phyloP scores from a whole-genome alignment of 805 yeast genomes.

The Ogataea philodendri region DNA sequence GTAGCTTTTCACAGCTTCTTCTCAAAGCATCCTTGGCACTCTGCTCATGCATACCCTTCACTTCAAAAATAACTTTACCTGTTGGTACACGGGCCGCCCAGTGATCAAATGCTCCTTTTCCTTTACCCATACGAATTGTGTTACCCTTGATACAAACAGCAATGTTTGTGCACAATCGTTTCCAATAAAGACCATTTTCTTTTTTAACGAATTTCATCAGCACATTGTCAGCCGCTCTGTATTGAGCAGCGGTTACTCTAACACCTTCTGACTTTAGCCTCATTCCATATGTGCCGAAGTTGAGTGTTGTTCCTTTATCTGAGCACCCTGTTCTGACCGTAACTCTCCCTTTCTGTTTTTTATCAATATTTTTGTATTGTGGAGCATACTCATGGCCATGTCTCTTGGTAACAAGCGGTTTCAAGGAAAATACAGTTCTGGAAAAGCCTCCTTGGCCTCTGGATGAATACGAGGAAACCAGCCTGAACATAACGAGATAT shows the following conservation, averaged over 20 bases:
- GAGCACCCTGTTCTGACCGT: conserved; percentile 95
- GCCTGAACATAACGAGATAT: conserved; percentile 5
- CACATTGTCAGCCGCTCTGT: conserved; percentile 87
- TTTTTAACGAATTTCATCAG: conserved; percentile 83
- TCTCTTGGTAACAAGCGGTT: conserved; percentile 31
- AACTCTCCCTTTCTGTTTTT: conserved; percentile 92
- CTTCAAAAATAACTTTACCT: conserved; percentile 88
- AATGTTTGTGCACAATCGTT: conserved; percentile 77
- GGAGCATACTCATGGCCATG: conserved; percentile 76
- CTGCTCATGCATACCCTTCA: conserved; percentile 72
- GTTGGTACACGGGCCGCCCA: conserved; percentile 98
- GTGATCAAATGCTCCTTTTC: conserved; percentile 95
- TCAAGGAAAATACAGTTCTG: neutral
- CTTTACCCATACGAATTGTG: conserved; percentile 99
- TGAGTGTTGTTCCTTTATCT: conserved; percentile 77
- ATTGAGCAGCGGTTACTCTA: conserved; percentile 80
- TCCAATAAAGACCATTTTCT: conserved; percentile 68
- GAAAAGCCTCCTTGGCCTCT: neutral
- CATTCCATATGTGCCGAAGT: conserved; percentile 81
- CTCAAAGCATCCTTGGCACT: conserved; percentile 88
- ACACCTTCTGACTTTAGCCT: conserved; percentile 87
- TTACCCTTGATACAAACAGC: conserved; percentile 97
- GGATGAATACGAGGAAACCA: neutral
- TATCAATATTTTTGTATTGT: conserved; percentile 60
- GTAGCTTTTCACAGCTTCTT: conserved; percentile 87